Evolutionary conservation across 805 yeast genomes (phyloP), one percentile per base, ranked within the genome.

Genomic region (Pichia paraexigua): DNA sequence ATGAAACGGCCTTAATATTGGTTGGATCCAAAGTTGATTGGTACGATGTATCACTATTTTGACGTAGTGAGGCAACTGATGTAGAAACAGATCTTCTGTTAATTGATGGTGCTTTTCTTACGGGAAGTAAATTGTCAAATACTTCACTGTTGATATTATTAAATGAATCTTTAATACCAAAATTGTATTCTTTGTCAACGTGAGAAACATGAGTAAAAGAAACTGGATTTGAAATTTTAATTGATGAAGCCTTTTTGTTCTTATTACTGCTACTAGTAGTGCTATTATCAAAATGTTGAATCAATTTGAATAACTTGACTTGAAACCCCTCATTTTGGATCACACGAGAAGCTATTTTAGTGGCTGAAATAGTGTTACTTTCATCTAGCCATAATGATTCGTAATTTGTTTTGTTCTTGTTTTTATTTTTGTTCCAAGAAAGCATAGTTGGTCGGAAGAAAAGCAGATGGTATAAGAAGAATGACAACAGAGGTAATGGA

Each of bases 181-280:
- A 68, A 2, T 58, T 56, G 5, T 53, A 49, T 22, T 58, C 53
- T 18, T 61, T 58, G 41, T 67, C 68, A 25, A 67, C 57, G 50
- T 68, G 71, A 3, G 71, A 59, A 21, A 67, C 58, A 48, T 68
- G 72, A 41, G 57, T 57, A 55, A 68, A 68, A 0, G 58, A 65
- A 32, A 63, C 65, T 4, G 72, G 71, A 10, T 69, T 61, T 43
- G 68, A 62, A 25, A 68, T 66, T 41, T 12, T 15, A 12, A 30
- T 17, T 11, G 35, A n/a, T 4, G 30, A 45, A 7, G 7, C 20
- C 18, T 25, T 27, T 28, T 42, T 42, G 10, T 41, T 41, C 9
- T 27, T n/a, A 8, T 2, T 27, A 18, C 11, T 12, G 10, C 28
- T 43, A 12, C 12, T 12, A 28, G n/a, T n/a, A 15, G 21, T 15